Evolutionary conservation across 2,329 filamentous ascomycete species (phyloP), one percentile per base, ranked within the genome.

Genomic region (Diatrype stigma): DNA sequence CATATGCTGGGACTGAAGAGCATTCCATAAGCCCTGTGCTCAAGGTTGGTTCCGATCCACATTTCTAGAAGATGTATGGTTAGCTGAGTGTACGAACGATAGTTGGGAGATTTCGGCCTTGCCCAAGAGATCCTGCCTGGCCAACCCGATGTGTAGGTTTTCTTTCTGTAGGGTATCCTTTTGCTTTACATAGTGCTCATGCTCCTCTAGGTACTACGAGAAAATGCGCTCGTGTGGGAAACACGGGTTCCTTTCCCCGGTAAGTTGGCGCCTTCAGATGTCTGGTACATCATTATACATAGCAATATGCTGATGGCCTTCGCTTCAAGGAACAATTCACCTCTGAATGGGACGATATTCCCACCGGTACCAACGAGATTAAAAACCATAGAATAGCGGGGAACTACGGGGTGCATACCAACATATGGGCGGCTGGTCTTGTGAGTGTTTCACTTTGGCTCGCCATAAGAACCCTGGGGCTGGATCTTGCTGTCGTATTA

Each of bases 21-120:
- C 57, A 59, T 35, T 2, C 10, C 4, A 11, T 51, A 1, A 17
- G 48, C 6, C 57, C 57, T 5, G 7, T 56, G n/a, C 52, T 58
- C 21, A 59, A 56, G 48, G 57, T 59, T 7, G 46, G 19, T 22
- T 19, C 21, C 28, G 17, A 17, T 7, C 19, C 10, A 21, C 35
- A n/a, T 32, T n/a, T n/a, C 42, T 32, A 52, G 12, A 23, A 12
- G 16, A 23, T 8, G 19, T 8, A 44, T 44, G 8, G 21, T 19
- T 44, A 19, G 26, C 21, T 12, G 14, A 17, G 22, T 23, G 34
- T 56, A 17, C 23, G 49, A 10, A 11, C 3, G 21, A 28, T 21
- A 60, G 57, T 49, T 58, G 34, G 56, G 54, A 22, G 56, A 60
- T 30, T 57, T 58, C n/a, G 58, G 54, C 4, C 3, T 53, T 11